phyloP scores from a whole-genome alignment of 805 yeast genomes.

The Ogataea philodendri region DNA sequence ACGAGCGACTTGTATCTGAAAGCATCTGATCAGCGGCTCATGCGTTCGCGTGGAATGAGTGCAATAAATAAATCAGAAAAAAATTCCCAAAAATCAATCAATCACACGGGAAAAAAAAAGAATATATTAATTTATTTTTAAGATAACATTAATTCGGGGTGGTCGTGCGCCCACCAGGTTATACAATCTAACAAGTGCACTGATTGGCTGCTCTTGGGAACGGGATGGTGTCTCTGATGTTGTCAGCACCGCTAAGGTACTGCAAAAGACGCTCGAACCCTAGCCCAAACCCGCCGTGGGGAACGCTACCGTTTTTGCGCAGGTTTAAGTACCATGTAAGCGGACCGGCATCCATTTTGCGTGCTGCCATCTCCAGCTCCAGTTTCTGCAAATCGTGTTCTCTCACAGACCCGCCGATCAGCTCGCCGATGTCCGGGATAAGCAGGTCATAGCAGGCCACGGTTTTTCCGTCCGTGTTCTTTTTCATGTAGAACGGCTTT shows the following conservation, averaged over 20 bases:
- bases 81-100: conserved; percentile 7
- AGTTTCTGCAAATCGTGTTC: conserved; percentile 60
- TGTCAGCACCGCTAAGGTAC: conserved; percentile 70
- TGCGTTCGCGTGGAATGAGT: conserved; percentile 6
- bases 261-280: conserved; percentile 86
- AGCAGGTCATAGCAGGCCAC: conserved; percentile 90
- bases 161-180: conserved; percentile 7
- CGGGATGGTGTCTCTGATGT: conserved; percentile 82
- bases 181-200: conserved; percentile 46
- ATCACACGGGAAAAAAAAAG: conserved; percentile 4
- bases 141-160: neutral
- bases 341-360: conserved; percentile 57
- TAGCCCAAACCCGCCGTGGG: conserved; percentile 97
- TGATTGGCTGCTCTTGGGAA: conserved; percentile 72
- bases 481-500: conserved; percentile 92
- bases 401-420: conserved; percentile 92
- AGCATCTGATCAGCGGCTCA: conserved; percentile 7
- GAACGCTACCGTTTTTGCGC: conserved; percentile 75
- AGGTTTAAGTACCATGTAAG: conserved; percentile 79
- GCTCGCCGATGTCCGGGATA: conserved; percentile 89
- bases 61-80: conserved; percentile 6
- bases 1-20: conserved; percentile 8
- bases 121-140: conserved; percentile 5
- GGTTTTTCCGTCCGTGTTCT: conserved; percentile 46
- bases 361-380: conserved; percentile 44